A percentile compares a stretch with the other conserved stretches of the same genome.
Conservation (phyloP, 306 rosid species). For the Acacia melanoxylon region DNA sequence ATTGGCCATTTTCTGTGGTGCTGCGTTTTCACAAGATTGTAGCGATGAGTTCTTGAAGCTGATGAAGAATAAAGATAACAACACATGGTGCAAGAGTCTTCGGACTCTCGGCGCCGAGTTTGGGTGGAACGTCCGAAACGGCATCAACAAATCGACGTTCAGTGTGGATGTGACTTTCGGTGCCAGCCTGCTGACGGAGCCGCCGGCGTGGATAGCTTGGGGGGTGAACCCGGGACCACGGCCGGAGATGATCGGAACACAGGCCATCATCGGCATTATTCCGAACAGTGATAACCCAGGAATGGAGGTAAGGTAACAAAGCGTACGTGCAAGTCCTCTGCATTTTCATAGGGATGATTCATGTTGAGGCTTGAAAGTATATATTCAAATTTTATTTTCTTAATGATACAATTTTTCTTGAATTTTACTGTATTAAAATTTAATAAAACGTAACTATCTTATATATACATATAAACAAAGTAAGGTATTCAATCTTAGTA, state of each 20-base stretch:
- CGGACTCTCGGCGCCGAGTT: conserved; percentile 61
- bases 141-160: neutral
- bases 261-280: conserved; percentile 61
- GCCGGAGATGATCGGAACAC: conserved; percentile 73
- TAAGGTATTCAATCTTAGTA: neutral
- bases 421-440: neutral
- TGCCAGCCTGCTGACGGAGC: neutral
- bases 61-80: neutral
- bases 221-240: conserved; percentile 64
- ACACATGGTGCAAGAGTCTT: conserved; percentile 49
- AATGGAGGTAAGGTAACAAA: neutral
- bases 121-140: conserved; percentile 42
- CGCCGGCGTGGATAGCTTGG: conserved; percentile 71
- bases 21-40: conserved; percentile 1
- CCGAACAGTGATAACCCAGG: neutral
- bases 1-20: conserved; percentile 26
- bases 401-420: neutral
- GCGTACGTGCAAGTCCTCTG: neutral
- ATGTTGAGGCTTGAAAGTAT: neutral
- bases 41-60: neutral
- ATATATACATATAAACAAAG: neutral
- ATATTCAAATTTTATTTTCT: neutral
- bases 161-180: conserved; percentile 51
- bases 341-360: neutral
- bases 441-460: neutral